phyloP scores from a whole-genome alignment of 1,139 yeast genomes.

The Debaryomycetaceae sp. region DNA sequence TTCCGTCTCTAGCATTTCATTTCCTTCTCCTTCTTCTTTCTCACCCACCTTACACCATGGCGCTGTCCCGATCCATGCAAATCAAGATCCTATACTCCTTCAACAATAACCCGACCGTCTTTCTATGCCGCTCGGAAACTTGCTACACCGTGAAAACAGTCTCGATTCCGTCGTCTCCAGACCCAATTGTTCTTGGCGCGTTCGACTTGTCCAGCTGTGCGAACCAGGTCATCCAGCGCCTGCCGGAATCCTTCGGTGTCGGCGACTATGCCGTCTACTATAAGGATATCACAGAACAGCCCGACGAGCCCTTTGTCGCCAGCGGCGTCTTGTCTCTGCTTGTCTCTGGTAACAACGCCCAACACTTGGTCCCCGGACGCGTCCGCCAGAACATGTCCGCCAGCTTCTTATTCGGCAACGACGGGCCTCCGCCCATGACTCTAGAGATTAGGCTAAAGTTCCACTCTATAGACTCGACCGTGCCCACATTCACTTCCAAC shows the following conservation, averaged over 20 bases:
- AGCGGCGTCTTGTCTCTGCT: conserved; percentile 50
- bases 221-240: conserved; percentile 36
- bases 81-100: conserved; percentile 52
- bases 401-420: conserved; percentile 34
- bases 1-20: not conserved
- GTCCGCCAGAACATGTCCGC: conserved; percentile 62
- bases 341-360: conserved; percentile 13
- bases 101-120: conserved; percentile 46
- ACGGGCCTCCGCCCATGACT: conserved; percentile 39
- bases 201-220: conserved; percentile 43
- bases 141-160: conserved; percentile 38
- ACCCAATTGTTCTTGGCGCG: conserved; percentile 41
- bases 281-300: conserved; percentile 60
- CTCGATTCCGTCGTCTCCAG: conserved; percentile 27
- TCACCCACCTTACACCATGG: too few species aligned
- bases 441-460: conserved; percentile 56
- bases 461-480: conserved; percentile 23
- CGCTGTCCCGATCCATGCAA: conserved; percentile 28
- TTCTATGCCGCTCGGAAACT: conserved; percentile 42
- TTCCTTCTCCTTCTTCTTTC: not conserved
- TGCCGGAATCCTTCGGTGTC: conserved; percentile 48
- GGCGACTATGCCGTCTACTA: conserved; percentile 63
- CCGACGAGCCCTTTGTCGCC: conserved; percentile 70
- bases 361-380: conserved; percentile 49
- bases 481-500: not conserved